These are phyloP conservation scores for Fraxinus pennsylvanica DNA, from an alignment of 257 asterid genomes.

Conservation along the genomic window DNA sequence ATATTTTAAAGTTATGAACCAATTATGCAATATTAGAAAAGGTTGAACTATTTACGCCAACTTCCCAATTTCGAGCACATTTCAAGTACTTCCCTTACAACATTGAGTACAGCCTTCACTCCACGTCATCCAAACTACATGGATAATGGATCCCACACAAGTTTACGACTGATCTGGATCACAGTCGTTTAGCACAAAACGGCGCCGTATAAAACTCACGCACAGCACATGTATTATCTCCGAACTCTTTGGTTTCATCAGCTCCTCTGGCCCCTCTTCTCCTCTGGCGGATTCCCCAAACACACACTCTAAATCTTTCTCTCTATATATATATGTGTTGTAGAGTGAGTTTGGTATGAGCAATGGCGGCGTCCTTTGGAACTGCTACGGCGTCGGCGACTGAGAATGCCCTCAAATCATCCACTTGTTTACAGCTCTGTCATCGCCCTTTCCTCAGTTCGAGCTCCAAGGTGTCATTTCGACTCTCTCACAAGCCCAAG, in stretches of 20 bases:
- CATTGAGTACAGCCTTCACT: slow-evolving; percentile 20
- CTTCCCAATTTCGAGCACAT: neutral
- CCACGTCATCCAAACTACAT: neutral
- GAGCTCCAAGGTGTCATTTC: slow-evolving; percentile 51
- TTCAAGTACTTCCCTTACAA: slow-evolving; percentile 19
- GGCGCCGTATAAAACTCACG: slow-evolving; percentile 34
- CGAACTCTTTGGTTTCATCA: slow-evolving; percentile 59
- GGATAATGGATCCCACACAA: slow-evolving; percentile 23
- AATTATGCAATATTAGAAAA: no score
- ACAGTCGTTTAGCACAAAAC: slow-evolving; percentile 18
- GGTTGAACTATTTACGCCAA: no score
- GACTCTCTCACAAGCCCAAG: slow-evolving; percentile 56
- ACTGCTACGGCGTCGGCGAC: slow-evolving; percentile 44
- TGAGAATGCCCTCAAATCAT: slow-evolving; percentile 44
- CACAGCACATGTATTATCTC: slow-evolving; percentile 28
- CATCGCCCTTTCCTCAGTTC: slow-evolving; percentile 40
- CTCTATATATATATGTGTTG: neutral
- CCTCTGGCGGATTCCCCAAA: slow-evolving; percentile 30
- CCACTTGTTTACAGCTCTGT: slow-evolving; percentile 40
- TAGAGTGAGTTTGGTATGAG: slow-evolving; percentile 9
- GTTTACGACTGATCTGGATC: slow-evolving; percentile 29
- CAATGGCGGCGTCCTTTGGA: slow-evolving; percentile 74
- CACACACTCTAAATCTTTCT: neutral
- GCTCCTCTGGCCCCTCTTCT: slow-evolving; percentile 31
- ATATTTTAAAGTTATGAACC: no score